Base-by-base conservation (phyloP, 805 yeast species). In the Candida sanyiensis region DNA sequence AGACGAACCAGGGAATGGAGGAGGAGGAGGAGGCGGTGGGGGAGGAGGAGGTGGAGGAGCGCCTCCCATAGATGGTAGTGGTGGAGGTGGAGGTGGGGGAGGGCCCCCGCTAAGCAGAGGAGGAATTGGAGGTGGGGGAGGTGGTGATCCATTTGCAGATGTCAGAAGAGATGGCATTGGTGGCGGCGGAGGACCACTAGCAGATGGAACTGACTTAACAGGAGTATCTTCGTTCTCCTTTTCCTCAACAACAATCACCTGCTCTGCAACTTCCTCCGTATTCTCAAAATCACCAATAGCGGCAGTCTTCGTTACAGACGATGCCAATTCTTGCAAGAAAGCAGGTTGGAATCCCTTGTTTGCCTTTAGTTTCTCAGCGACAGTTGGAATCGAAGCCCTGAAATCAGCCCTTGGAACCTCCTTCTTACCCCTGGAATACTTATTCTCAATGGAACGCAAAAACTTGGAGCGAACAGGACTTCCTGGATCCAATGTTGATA, bases 241-340 rank as follows among this genome's bases (percentile, higher is more conserved):
- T 17, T 42, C 31, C 33, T 40, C 37, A 11, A 34, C 29, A 20
- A 35, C 27, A 18, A 39, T 15, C n/a, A 33, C 18, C 16, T 35
- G 37, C 23, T 25, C 25, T 18, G 38, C 21, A 11, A 35, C 15
- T 15, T 33, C 26, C 8, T 15, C 18, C 4, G 28, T 11, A 24
- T 19, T 20, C 7, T 33, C 17, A 15, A 22, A 24, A 24, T 42
- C 43, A 12, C 47, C 39, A 19, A 48, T 47, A 12, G 49, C 37
- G n/a, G 48, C 64, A 3, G 64, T 52, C 40, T 62, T 71, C 7
- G 58, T 62, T 10, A 77, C 80, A 47, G 72, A 75, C 3, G 67
- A 56, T 17, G 69, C 63, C 46, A 78, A 60, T 50, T 78, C 84
- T 33, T 67, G 63, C 47, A 78, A 60, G 50, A 77, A 76, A 21